Percentiles rank a stretch among this genome's conserved stretches.
Conservation (phyloP, 306 rosid genomes). For the Cucurbita ficifolia region DNA sequence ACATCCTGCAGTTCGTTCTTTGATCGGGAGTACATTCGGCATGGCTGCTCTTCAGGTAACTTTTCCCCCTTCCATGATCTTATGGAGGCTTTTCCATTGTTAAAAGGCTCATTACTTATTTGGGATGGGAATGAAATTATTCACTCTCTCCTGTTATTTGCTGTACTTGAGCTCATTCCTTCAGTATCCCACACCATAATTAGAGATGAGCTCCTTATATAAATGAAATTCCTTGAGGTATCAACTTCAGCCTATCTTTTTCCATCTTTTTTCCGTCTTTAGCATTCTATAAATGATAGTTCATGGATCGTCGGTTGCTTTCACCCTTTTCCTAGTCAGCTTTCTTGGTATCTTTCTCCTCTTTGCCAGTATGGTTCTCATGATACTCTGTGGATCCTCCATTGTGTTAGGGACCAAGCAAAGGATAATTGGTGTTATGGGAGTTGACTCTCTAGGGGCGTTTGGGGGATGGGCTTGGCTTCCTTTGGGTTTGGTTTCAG, state of each 20-base stretch:
- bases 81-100: not conserved
- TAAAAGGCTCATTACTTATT: not conserved
- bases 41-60: constrained; percentile 76
- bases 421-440: not conserved
- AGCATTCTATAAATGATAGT: not conserved
- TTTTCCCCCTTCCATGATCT: constrained; percentile 4
- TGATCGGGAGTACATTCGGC: constrained; percentile 46
- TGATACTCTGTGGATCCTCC: not conserved
- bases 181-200: not conserved
- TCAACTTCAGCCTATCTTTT: not conserved
- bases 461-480: no score
- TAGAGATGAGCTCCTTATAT: no score
- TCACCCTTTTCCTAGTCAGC: not conserved
- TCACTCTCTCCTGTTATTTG: not conserved
- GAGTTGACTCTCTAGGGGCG: not conserved
- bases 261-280: not conserved
- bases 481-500: no score
- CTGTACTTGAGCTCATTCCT: not conserved
- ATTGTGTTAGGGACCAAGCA: not conserved
- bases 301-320: not conserved
- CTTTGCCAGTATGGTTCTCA: not conserved
- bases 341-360: not conserved
- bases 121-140: not conserved
- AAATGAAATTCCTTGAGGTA: no score
- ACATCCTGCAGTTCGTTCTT: constrained; percentile 63